Conservation (phyloP, 192 early-diverging fungal genomes). For the Coemansia sp. region DNA sequence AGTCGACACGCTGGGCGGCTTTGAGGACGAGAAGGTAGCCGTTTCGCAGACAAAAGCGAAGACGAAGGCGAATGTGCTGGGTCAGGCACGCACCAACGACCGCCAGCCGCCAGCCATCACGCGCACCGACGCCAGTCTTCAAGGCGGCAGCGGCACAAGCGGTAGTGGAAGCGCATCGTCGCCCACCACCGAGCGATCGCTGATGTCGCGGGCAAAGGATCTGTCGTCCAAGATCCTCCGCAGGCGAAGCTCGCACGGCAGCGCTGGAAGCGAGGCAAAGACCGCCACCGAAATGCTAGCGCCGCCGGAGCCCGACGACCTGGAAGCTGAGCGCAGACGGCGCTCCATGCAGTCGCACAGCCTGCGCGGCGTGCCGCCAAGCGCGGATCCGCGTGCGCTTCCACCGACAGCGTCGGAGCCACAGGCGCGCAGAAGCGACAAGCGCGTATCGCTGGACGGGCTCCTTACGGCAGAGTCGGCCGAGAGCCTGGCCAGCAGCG, state of each 20-base stretch:
- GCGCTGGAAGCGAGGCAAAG: neutral
- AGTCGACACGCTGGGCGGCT: slow-evolving; percentile 16
- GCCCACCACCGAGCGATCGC: slow-evolving; percentile 5
- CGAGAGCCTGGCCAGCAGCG: slow-evolving; percentile 7
- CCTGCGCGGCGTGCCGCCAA: neutral
- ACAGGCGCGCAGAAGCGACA: neutral
- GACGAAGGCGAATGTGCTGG: neutral
- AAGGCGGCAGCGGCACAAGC: neutral
- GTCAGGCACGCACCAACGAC: neutral
- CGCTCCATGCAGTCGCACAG: slow-evolving; percentile 5
- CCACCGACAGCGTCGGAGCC: neutral
- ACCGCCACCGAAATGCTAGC: neutral
- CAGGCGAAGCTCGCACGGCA: slow-evolving; percentile 4
- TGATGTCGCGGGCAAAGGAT: slow-evolving; percentile 39
- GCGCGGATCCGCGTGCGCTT: neutral
- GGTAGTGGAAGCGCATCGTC: slow-evolving; percentile 4
- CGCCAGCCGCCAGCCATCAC: neutral
- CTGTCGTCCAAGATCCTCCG: slow-evolving; percentile 25
- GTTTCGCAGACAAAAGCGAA: neutral
- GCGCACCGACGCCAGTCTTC: too few species aligned
- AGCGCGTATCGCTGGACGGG: slow-evolving; percentile 5
- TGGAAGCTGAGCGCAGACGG: slow-evolving; percentile 11
- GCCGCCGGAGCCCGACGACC: neutral
- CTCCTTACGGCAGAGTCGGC: slow-evolving; percentile 4
- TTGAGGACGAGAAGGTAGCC: slow-evolving; percentile 6